Percentiles rank a stretch among this genome's conserved stretches.
These are phyloP conservation scores for Rutidosis leptorrhynchoides DNA, from an alignment of 129 eudicot species.

Conservation along the genomic window DNA sequence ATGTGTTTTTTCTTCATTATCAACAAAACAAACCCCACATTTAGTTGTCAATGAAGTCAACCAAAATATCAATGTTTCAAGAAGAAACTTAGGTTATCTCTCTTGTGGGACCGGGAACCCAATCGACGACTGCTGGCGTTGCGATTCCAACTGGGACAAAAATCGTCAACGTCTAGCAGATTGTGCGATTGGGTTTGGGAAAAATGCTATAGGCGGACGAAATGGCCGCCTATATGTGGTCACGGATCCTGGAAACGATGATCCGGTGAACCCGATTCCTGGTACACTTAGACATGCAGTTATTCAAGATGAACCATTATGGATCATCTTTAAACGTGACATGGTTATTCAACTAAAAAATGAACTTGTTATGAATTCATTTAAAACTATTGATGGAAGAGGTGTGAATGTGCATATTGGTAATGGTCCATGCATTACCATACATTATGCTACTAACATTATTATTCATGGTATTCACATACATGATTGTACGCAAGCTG, in stretches of 20 bases:
- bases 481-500: conserved; percentile 70
- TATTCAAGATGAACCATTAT: conserved; percentile 73
- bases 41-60: conserved; percentile 57
- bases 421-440: conserved; percentile 79
- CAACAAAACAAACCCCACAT: conserved; percentile 39
- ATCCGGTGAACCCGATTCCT: conserved; percentile 67
- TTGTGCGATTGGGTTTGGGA: conserved; percentile 86
- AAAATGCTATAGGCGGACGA: conserved; percentile 66
- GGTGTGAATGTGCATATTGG: conserved; percentile 88
- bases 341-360: conserved; percentile 68
- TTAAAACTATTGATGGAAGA: conserved; percentile 87
- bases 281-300: conserved; percentile 83
- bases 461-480: conserved; percentile 83
- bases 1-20: conserved; percentile 26
- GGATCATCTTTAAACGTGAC: conserved; percentile 79
- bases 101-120: conserved; percentile 87
- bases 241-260: conserved; percentile 64
- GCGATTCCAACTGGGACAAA: conserved; percentile 63
- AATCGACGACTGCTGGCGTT: conserved; percentile 93
- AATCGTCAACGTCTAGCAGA: conserved; percentile 79
- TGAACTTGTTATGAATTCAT: conserved; percentile 72
- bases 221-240: conserved; percentile 68
- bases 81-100: conserved; percentile 67
- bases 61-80: conserved; percentile 56
- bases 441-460: conserved; percentile 67